Conservation (phyloP, 2,329 filamentous ascomycete genomes). For the Fusarium verticillioides region DNA sequence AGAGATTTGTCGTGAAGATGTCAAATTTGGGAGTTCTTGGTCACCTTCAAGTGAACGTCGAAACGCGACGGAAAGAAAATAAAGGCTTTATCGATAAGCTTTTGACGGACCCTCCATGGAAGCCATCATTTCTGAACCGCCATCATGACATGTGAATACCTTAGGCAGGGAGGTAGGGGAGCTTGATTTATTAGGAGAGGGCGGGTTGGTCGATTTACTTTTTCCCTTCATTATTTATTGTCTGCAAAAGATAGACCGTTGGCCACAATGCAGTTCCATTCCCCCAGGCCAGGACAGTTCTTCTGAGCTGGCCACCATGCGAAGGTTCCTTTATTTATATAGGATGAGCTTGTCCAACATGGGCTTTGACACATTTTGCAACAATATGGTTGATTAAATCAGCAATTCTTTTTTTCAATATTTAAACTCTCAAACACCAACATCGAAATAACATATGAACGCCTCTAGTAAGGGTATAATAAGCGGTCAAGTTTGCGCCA, state of each 20-base stretch:
- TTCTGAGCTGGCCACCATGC: not conserved
- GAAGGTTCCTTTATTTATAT: not conserved
- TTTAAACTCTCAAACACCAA: too few relatives aligned
- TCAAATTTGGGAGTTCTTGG: slow-evolving; percentile 6
- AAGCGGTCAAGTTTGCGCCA: not conserved
- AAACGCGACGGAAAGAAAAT: slow-evolving; percentile 31
- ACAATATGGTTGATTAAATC: not conserved
- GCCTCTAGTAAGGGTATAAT: slow-evolving; percentile 13
- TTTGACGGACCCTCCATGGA: not conserved
- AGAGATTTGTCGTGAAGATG: slow-evolving; percentile 9
- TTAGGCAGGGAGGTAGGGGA: not conserved
- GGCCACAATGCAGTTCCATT: not conserved
- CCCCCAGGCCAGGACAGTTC: not conserved
- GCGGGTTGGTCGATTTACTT: not conserved
- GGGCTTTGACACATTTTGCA: not conserved
- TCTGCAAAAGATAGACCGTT: not conserved
- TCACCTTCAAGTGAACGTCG: not conserved
- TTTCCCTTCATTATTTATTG: not conserved
- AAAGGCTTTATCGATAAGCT: slow-evolving; percentile 47
- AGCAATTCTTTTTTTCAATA: not conserved
- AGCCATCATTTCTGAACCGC: not conserved
- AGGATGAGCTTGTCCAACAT: not conserved
- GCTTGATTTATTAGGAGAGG: not conserved
- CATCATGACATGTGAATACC: not conserved
- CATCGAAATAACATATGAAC: not conserved